Percentiles rank a stretch among this genome's conserved stretches.
phyloP scores from a whole-genome alignment of 2,329 filamentous ascomycete genomes.

The Ascochyta rabiei region DNA sequence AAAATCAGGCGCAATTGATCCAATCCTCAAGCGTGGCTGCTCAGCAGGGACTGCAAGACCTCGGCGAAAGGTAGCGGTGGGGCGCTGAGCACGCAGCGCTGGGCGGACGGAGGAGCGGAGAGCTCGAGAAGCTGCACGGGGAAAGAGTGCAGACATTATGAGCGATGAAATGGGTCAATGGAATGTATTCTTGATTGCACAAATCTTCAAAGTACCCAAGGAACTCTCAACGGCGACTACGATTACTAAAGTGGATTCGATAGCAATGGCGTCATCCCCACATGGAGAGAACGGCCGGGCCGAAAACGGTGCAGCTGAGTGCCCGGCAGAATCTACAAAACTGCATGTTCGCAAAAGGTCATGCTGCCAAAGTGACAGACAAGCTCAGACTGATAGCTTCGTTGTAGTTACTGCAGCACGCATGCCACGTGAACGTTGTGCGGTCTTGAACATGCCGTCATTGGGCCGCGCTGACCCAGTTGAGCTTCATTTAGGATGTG shows the following conservation, averaged over 20 bases:
- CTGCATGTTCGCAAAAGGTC: background rate
- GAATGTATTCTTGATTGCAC: background rate
- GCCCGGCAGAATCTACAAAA: background rate
- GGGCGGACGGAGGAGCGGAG: slow-evolving; percentile 37
- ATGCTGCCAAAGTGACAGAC: background rate
- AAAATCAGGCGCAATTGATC: slow-evolving; percentile 73
- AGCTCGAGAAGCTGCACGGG: slow-evolving; percentile 45
- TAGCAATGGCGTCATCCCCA: slow-evolving; percentile 14
- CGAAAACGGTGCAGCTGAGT: background rate
- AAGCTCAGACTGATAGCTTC: background rate
- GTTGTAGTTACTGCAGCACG: background rate
- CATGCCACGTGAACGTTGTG: slow-evolving; percentile 5
- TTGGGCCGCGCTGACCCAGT: background rate
- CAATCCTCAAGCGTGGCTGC: slow-evolving; percentile 53
- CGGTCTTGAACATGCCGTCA: slow-evolving; percentile 15
- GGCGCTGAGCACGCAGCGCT: slow-evolving; percentile 32
- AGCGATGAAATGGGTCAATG: background rate
- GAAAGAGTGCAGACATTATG: slow-evolving; percentile 45
- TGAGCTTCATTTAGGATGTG: slow-evolving; percentile 12
- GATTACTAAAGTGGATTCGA: slow-evolving; percentile 7
- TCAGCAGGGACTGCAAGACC: slow-evolving; percentile 46
- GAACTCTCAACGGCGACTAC: background rate
- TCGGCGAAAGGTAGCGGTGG: slow-evolving; percentile 44
- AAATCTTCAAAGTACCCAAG: background rate
- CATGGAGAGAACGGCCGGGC: slow-evolving; percentile 1